phyloP scores from a whole-genome alignment of 1,139 yeast genomes.

The Suhomyces atakaporum region DNA sequence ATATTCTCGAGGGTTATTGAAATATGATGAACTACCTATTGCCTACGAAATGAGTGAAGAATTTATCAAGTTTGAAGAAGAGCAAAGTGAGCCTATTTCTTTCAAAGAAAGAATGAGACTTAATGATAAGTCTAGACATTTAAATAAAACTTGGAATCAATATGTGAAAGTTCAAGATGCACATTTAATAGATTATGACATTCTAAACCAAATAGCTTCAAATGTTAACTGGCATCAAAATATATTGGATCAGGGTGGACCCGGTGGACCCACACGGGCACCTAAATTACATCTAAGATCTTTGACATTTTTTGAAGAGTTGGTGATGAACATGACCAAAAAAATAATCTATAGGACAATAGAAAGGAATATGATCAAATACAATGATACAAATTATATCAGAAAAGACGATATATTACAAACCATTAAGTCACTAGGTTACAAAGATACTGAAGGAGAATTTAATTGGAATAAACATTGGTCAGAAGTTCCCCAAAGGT shows the following conservation, averaged over 20 bases:
- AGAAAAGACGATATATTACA: conserved; percentile 8
- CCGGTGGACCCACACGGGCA: conserved; percentile 5
- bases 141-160: conserved; percentile 5
- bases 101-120: conserved; percentile 20
- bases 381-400: background rate
- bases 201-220: conserved; percentile 6
- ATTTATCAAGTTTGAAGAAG: conserved; percentile 51
- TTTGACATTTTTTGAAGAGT: conserved; percentile 14
- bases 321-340: conserved; percentile 10
- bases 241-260: background rate
- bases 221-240: conserved; percentile 11
- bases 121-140: conserved; percentile 17
- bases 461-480: conserved; percentile 16
- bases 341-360: conserved; percentile 10
- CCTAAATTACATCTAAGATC: conserved; percentile 11
- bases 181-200: conserved; percentile 9
- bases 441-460: conserved; percentile 5
- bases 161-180: conserved; percentile 7
- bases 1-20: conserved; percentile 21
- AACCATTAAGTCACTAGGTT: conserved; percentile 5
- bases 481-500: conserved; percentile 11
- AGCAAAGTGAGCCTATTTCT: conserved; percentile 34
- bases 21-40: conserved; percentile 49
- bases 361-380: conserved; percentile 7
- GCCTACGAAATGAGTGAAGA: conserved; percentile 55